phyloP scores from a whole-genome alignment of 129 eudicot species.

The Lonicera japonica region DNA sequence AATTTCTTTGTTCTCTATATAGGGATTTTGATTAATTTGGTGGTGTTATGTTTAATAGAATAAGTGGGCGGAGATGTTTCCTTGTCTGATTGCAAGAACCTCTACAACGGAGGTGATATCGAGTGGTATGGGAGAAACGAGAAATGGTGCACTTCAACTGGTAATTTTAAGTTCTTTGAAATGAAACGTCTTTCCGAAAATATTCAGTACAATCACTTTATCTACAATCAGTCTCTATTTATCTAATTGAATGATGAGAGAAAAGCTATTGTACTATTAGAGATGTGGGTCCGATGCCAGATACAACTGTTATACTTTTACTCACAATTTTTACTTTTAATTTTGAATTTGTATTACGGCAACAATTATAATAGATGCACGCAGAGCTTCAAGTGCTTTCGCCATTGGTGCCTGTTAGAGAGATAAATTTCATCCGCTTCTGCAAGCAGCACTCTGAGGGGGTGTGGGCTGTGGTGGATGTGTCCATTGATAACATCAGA shows the following conservation, averaged over 20 bases:
- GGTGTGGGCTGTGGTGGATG: constrained; percentile 96
- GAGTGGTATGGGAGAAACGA: constrained; percentile 96
- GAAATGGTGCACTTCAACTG: constrained; percentile 98
- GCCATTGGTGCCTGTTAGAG: constrained; percentile 88
- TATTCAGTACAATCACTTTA: too few species aligned
- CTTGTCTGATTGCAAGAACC: constrained; percentile 82
- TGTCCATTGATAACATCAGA: constrained; percentile 63
- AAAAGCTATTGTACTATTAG: too few species aligned
- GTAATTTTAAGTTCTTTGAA: constrained; percentile 44
- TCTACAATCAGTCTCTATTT: too few species aligned
- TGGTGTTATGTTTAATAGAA: constrained; percentile 33
- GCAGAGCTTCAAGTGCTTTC: constrained; percentile 92
- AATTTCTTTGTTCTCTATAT: not conserved
- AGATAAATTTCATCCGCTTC: constrained; percentile 82
- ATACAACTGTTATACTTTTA: not conserved
- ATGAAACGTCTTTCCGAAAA: too few species aligned
- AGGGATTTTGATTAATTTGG: not conserved
- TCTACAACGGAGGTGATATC: constrained; percentile 87
- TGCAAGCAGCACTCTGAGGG: constrained; percentile 99
- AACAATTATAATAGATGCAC: constrained; percentile 57
- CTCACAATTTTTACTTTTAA: not conserved
- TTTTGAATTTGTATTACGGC: not conserved
- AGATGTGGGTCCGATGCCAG: not conserved
- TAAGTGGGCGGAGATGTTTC: constrained; percentile 98
- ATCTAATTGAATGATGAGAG: too few species aligned